Conservation (phyloP, 2,329 filamentous ascomycete genomes). For the Epichloe festucae region DNA sequence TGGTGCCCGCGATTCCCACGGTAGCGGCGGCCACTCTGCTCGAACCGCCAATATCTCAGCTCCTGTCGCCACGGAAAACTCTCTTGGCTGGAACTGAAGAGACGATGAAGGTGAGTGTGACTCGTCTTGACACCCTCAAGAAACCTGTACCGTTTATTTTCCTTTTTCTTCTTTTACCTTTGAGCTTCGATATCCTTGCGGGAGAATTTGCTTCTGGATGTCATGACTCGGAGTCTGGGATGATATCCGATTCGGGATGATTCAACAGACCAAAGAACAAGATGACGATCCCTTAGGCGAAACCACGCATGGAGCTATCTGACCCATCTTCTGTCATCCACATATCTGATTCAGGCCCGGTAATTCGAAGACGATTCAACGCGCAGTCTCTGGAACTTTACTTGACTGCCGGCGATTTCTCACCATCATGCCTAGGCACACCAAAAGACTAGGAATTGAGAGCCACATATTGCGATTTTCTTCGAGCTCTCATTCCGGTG, state of each 20-base stretch:
- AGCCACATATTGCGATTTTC: background rate
- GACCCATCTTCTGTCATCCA: background rate
- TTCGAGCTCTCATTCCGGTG: constrained; percentile 4
- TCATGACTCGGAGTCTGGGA: background rate
- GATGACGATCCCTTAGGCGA: background rate
- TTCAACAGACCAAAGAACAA: background rate
- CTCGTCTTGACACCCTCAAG: background rate
- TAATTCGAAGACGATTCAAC: background rate
- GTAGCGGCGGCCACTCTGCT: constrained; percentile 47
- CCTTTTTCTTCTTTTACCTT: constrained; percentile 6
- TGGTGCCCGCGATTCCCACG: constrained; percentile 44
- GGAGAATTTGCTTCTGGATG: constrained; percentile 11
- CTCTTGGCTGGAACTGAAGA: constrained; percentile 76
- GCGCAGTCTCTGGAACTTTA: background rate
- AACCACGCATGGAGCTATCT: background rate
- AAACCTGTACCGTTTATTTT: constrained; percentile 12
- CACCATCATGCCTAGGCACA: background rate
- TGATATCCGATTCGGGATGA: background rate
- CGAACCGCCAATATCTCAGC: constrained; percentile 64
- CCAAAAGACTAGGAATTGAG: background rate
- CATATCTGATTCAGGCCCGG: background rate
- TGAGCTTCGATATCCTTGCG: constrained; percentile 21
- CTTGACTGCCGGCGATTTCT: background rate
- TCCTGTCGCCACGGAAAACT: constrained; percentile 87
- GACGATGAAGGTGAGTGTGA: background rate